Base-by-base conservation (phyloP, 331 rosid species). In the Cucumis variabilis region DNA sequence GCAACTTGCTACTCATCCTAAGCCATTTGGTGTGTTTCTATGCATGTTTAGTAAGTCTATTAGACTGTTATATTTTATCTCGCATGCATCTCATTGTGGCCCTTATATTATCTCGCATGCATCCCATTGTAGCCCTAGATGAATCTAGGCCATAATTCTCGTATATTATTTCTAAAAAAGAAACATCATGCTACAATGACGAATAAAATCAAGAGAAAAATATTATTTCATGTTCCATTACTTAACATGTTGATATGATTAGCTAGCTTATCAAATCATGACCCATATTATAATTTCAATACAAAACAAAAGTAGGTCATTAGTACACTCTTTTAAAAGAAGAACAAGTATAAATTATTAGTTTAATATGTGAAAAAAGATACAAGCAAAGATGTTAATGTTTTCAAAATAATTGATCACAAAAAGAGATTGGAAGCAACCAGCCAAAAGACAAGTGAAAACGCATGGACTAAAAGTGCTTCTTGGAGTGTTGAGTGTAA, bases 401-500 rank as follows among this genome's bases (percentile, higher is more conserved):
- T 27, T 81, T 58, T 58, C 24, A 24, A 80, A 80, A 80, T 80
- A 81, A 81, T 30, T 82, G 28, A 82, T 30, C 53, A 60, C 30
- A 30, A 27, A 81, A 81, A 81, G 15, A 30, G 70, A 60, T 79
- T 7, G 44, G 67, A 33, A 79, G 83, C 63, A 78, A 46, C 10
- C 68, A 14, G 41, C 30, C 41, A 77, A 44, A 28, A 60, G 71
- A 55, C 71, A 82, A 60, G 85, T 82, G 85, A 82, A 82, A 82
- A 82, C 72, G 85, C 85, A 70, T 82, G 60, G 53, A 82, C 85
- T 60, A 82, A 82, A 80, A 80, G 65, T 62, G 82, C 25, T 37
- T 73, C 79, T 37, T 37, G 24, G 37, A 17, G 24, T 73, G 53
- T 24, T 60, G 6, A 58, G 21, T 58, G 63, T 58, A 14, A 58